A percentile compares a stretch with the other conserved stretches of the same genome.
These are phyloP conservation scores for Paracoccidioides lutzii DNA, from an alignment of 2,329 filamentous ascomycete genomes.

Conservation along the genomic window DNA sequence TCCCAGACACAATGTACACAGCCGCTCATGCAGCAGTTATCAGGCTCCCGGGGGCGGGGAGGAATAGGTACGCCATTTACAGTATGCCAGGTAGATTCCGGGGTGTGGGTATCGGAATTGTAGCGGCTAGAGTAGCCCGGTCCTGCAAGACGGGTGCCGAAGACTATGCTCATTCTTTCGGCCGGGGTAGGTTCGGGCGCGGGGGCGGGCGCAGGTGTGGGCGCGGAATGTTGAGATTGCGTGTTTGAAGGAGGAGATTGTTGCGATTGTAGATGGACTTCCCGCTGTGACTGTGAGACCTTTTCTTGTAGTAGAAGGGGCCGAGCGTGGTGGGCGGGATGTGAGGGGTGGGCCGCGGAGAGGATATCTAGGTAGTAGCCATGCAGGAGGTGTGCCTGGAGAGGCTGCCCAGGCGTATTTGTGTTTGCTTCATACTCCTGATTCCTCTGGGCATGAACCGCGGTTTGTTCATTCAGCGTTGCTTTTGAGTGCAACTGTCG, in stretches of 20 bases:
- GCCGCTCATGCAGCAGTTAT: constrained; percentile 98
- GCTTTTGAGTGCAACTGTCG: background rate
- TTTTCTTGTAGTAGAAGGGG: background rate
- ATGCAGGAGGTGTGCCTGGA: constrained; percentile 29
- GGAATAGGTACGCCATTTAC: constrained; percentile 74
- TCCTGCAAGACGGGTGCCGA: constrained; percentile 65
- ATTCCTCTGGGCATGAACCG: background rate
- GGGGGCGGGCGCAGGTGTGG: constrained; percentile 12
- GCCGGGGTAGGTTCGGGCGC: constrained; percentile 20
- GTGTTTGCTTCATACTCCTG: background rate
- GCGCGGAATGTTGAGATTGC: background rate
- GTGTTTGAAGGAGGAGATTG: constrained; percentile 7
- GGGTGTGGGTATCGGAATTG: constrained; percentile 42
- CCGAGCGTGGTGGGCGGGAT: background rate
- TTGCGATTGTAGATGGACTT: background rate
- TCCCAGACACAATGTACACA: constrained; percentile 99
- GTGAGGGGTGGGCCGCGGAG: constrained; percentile 15
- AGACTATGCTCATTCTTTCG: constrained; percentile 55
- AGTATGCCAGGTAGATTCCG: constrained; percentile 42
- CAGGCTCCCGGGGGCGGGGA: constrained; percentile 73
- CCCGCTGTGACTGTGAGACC: background rate
- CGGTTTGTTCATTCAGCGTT: background rate
- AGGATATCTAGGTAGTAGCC: constrained; percentile 35
- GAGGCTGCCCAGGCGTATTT: background rate
- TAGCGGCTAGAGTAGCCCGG: constrained; percentile 52